Percentiles rank a stretch among this genome's conserved stretches.
Evolutionary conservation across 345 rosid species (phyloP).

Genomic region (Eucalyptus paniculata): DNA sequence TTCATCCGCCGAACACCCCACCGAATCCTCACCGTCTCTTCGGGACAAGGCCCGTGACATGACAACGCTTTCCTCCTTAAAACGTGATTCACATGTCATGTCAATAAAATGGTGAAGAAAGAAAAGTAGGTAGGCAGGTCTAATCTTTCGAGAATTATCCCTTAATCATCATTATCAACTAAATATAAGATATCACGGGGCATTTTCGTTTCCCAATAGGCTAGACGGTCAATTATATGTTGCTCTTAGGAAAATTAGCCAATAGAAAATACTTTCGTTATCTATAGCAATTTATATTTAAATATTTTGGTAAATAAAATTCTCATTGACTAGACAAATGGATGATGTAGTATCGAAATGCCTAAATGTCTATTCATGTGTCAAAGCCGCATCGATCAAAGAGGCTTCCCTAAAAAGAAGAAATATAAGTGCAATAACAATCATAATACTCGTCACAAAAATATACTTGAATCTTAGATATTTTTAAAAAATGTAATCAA

Average conservation of each 20-base stretch:
- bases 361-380: neutral
- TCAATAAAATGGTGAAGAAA: neutral
- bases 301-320: neutral
- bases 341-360: neutral
- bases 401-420: neutral
- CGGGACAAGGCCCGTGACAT: neutral
- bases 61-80: neutral
- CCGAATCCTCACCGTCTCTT: neutral
- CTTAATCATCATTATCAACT: neutral
- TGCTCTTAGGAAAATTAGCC: neutral
- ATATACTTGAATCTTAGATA: too few species aligned
- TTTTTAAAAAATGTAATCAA: fast-evolving
- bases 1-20: fast-evolving
- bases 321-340: neutral
- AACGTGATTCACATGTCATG: neutral
- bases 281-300: neutral
- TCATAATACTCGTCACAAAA: too few species aligned
- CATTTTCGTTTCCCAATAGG: neutral
- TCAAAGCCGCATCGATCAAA: fast-evolving
- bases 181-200: neutral
- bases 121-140: neutral
- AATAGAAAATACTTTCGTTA: neutral
- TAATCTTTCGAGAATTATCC: too few species aligned
- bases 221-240: neutral
- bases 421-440: too few species aligned